phyloP scores from a whole-genome alignment of 352 stramenopile species.

The Phytophthora cryptogea region DNA sequence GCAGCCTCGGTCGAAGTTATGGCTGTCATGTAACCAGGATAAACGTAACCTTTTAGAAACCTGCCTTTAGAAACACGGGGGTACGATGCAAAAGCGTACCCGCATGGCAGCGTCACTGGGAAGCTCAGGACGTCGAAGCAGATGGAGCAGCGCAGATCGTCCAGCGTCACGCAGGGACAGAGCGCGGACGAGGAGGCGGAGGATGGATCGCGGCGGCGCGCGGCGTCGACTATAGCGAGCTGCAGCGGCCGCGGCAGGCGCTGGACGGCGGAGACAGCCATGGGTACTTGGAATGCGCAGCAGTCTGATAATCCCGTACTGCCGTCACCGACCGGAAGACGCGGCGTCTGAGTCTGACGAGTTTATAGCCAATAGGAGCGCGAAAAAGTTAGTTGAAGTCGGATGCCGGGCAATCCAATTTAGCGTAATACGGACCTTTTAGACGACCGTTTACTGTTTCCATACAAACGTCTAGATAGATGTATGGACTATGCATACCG shows the following conservation, averaged over 20 bases:
- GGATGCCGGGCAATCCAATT: background rate
- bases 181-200: background rate
- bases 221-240: slow-evolving; percentile 26
- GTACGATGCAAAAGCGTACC: slow-evolving; percentile 23
- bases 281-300: background rate
- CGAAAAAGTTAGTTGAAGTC: slow-evolving; percentile 16
- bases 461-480: background rate
- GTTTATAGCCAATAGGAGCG: slow-evolving; percentile 12
- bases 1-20: slow-evolving; percentile 85
- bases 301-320: slow-evolving; percentile 33
- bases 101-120: slow-evolving; percentile 73
- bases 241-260: slow-evolving; percentile 32
- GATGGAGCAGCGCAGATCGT: slow-evolving; percentile 72
- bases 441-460: background rate
- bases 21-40: slow-evolving; percentile 31
- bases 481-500: background rate
- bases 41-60: background rate
- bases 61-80: background rate
- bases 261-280: slow-evolving; percentile 2
- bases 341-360: background rate
- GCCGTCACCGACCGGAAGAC: background rate
- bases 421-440: background rate
- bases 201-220: slow-evolving; percentile 12
- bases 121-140: slow-evolving; percentile 82
- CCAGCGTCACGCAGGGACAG: slow-evolving; percentile 28